Base-by-base conservation (phyloP, 2,329 filamentous ascomycete species). In the Botrytis tulipae region DNA sequence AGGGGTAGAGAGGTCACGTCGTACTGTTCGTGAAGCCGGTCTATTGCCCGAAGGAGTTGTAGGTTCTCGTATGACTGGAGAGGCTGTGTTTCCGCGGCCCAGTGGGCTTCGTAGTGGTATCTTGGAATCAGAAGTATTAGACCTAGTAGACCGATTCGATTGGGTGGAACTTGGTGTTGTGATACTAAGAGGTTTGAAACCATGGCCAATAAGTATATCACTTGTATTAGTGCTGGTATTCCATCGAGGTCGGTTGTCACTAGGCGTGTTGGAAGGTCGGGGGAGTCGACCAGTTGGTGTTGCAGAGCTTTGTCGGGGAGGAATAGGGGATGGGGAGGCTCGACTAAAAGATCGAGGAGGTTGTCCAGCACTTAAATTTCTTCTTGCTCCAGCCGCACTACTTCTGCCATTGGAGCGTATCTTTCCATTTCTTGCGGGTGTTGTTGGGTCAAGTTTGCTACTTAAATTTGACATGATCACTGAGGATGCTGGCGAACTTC, bases 221-320 rank as follows among this genome's bases (percentile, higher is more conserved):
- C 83, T 83, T 7, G 88, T 87, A 78, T 91, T 93, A 9, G 90
- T 88, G 44, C 90, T 92, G 18, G 79, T 80, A 79, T 91, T 95
- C 93, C 93, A 96, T 73, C 90, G 87, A 5, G 93, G 93, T 69
- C 91, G 89, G 73, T 87, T 85, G 73, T 87, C 83, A 32, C 84
- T 84, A 2, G 85, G 83, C 25, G 46, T 66, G 59, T 83, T 79
- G 72, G 87, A 75, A 25, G 87, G 84, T 69, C 86, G 84, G 72
- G 86, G 81, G 67, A 83, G 66, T 78, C 82, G 76, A 82, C 84
- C 78, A 76, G 85, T 86, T 8, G 87, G 86, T 0, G 88, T 89
- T 18, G 85, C 84, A 14, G 88, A 86, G 35, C 82, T 82, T 74
- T 85, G 80, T 71, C 78, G 78, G 54, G 80, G 78, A 37, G 80